A percentile compares a stretch with the other conserved stretches of the same genome.
Evolutionary conservation across 2,329 filamentous ascomycete species (phyloP).

Genomic region (Colletotrichum sp.): DNA sequence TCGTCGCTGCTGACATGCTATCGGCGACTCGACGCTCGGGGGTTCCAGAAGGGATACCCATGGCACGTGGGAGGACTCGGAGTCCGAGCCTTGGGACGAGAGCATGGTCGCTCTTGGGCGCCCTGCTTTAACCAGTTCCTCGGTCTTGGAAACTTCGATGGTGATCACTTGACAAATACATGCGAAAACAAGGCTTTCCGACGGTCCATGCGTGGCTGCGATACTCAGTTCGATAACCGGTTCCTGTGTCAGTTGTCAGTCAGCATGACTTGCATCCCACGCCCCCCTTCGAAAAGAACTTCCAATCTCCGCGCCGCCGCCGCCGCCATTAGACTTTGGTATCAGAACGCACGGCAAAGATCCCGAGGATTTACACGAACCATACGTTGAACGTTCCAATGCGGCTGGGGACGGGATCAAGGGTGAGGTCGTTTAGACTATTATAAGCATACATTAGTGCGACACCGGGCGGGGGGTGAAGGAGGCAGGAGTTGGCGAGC

Average conservation of each 20-base stretch:
- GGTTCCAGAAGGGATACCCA: neutral
- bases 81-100: neutral
- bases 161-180: neutral
- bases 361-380: neutral
- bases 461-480: neutral
- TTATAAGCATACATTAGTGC: neutral
- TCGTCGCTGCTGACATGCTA: neutral
- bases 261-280: neutral
- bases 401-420: neutral
- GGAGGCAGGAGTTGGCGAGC: conserved; percentile 9
- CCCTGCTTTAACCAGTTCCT: neutral
- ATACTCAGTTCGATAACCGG: neutral
- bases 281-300: neutral
- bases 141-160: neutral
- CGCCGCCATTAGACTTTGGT: neutral
- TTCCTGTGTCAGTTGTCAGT: neutral
- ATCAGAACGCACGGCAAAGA: neutral
- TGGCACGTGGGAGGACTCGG: neutral
- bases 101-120: neutral
- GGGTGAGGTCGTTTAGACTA: neutral
- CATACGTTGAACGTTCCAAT: neutral
- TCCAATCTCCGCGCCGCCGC: neutral
- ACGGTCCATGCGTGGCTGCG: neutral
- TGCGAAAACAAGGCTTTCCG: neutral
- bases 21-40: neutral